These are phyloP conservation scores for Primulina eburnea DNA, from an alignment of 257 asterid species.

Conservation along the genomic window DNA sequence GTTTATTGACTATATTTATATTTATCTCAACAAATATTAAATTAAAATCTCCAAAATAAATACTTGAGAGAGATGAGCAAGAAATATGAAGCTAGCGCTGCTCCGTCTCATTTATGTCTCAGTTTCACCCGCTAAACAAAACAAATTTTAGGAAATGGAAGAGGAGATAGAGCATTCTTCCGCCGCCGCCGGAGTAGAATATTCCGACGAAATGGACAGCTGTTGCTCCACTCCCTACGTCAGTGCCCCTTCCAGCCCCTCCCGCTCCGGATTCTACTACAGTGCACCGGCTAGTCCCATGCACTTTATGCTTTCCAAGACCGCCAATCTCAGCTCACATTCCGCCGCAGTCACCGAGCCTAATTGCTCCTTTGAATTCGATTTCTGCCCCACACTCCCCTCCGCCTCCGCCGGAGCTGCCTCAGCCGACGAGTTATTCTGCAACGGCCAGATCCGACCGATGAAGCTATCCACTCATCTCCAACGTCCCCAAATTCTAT, in stretches of 20 bases:
- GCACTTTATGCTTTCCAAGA: slow-evolving; percentile 59
- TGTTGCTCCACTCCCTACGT: slow-evolving; percentile 90
- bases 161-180: slow-evolving; percentile 33
- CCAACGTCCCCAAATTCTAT: slow-evolving; percentile 51
- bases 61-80: too few relatives aligned
- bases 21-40: too few relatives aligned
- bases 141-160: slow-evolving; percentile 36
- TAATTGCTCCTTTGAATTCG: slow-evolving; percentile 20
- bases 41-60: too few relatives aligned
- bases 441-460: slow-evolving; percentile 93
- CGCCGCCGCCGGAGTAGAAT: slow-evolving; percentile 24
- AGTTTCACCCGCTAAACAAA: too few relatives aligned
- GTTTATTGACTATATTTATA: too few relatives aligned
- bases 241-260: slow-evolving; percentile 90
- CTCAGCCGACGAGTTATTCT: slow-evolving; percentile 84
- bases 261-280: slow-evolving; percentile 70
- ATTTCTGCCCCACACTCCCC: slow-evolving; percentile 37
- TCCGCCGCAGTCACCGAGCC: slow-evolving; percentile 29
- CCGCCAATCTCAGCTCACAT: slow-evolving; percentile 22
- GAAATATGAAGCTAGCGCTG: background rate
- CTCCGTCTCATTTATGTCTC: slow-evolving; percentile 18
- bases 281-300: slow-evolving; percentile 92
- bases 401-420: slow-evolving; percentile 34
- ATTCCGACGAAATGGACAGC: slow-evolving; percentile 58
- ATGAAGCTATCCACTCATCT: slow-evolving; percentile 71